Conservation (phyloP, 441 rosid genomes). For the Gossypium schwendimanii region DNA sequence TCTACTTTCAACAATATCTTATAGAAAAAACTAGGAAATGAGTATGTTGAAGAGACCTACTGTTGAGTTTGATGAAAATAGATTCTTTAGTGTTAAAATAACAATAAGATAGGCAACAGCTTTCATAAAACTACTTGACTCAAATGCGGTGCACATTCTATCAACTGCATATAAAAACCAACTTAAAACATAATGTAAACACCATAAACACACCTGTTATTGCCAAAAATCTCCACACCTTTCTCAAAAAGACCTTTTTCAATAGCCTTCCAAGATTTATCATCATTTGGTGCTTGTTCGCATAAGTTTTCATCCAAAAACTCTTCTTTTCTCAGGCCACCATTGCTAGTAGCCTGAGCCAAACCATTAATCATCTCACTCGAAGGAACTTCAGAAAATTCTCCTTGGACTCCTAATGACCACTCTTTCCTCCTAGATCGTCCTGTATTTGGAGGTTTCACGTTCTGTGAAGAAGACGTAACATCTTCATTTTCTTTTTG, state of each 20-base stretch:
- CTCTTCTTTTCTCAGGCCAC: conserved; percentile 55
- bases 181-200: not conserved
- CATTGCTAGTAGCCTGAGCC: conserved; percentile 38
- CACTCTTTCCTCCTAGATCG: conserved; percentile 58
- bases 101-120: not conserved
- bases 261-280: conserved; percentile 69
- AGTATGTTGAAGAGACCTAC: not conserved
- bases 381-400: conserved; percentile 22
- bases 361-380: conserved; percentile 41
- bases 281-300: conserved; percentile 42
- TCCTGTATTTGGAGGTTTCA: conserved; percentile 41
- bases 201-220: conserved; percentile 58
- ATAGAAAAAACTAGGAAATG: not conserved
- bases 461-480: conserved; percentile 58
- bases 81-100: not conserved
- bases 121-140: not conserved
- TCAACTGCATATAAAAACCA: not conserved
- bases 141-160: not conserved
- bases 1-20: not conserved
- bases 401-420: conserved; percentile 24
- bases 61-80: not conserved
- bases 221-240: conserved; percentile 90
- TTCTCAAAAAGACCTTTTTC: conserved; percentile 88
- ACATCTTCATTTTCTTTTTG: conserved; percentile 75
- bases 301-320: conserved; percentile 51